Percentiles rank a stretch among this genome's conserved stretches.
Evolutionary conservation across 225 moss, liverwort and hornwort species (phyloP).

Genomic region (Neckera pumila): DNA sequence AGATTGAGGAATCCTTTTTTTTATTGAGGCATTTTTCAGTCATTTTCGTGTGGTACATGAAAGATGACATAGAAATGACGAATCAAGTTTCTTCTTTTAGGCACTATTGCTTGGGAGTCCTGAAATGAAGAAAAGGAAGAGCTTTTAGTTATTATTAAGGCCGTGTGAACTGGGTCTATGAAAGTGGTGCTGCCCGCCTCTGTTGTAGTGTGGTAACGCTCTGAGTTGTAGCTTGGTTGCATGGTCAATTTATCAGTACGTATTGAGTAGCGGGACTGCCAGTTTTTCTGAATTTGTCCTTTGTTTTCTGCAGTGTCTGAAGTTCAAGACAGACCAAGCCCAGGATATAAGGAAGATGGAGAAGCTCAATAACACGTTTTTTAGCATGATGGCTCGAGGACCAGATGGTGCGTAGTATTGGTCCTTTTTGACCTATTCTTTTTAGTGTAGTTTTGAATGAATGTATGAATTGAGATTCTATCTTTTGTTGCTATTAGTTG

Average conservation of each 20-base stretch:
- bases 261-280: not conserved
- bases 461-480: not conserved
- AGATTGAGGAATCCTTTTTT: not conserved
- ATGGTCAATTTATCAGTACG: not conserved
- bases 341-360: conserved; percentile 97
- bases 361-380: conserved; percentile 85
- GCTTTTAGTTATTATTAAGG: not conserved
- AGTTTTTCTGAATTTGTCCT: not conserved
- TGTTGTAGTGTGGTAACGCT: not conserved
- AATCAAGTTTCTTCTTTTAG: not conserved
- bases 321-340: conserved; percentile 91
- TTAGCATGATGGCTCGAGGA: conserved; percentile 92
- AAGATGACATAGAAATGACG: not conserved
- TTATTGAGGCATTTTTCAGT: not conserved
- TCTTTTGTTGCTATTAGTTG: not conserved
- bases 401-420: conserved; percentile 55
- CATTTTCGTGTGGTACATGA: not conserved
- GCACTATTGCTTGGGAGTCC: not conserved
- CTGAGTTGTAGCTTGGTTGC: not conserved
- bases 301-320: conserved; percentile 47
- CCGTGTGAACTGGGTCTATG: not conserved
- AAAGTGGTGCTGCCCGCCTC: not conserved
- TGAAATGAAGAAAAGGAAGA: not conserved
- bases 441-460: not conserved
- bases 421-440: not conserved